Conservation (phyloP, 139 green algal species). For the Coelastrella sp. region DNA sequence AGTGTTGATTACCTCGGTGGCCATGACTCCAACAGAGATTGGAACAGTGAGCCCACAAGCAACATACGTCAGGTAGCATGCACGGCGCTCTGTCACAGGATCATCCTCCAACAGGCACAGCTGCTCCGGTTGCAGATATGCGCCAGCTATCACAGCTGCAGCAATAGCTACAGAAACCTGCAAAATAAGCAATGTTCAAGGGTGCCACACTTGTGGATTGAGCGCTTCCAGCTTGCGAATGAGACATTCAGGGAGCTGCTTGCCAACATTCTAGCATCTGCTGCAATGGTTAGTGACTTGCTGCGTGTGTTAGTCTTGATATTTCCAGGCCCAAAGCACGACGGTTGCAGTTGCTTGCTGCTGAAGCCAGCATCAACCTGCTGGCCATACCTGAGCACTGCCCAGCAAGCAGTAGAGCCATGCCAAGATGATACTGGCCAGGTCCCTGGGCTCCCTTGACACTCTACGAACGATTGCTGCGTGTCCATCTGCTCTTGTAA, state of each 20-base stretch:
- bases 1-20: background rate
- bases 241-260: background rate
- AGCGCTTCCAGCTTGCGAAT: background rate
- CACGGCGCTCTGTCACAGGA: background rate
- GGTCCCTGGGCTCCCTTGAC: slow-evolving; percentile 11
- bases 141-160: background rate
- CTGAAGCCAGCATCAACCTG: background rate
- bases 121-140: background rate
- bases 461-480: background rate
- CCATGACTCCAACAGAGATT: slow-evolving; percentile 17
- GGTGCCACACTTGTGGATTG: background rate
- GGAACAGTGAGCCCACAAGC: background rate
- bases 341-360: background rate
- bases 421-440: slow-evolving; percentile 22
- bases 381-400: background rate
- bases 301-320: background rate
- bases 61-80: slow-evolving; percentile 7
- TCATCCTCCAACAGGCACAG: background rate
- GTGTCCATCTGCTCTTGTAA: background rate
- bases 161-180: background rate
- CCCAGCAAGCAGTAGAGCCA: slow-evolving; percentile 20
- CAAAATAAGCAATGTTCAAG: background rate
- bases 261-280: background rate
- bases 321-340: too few relatives aligned
- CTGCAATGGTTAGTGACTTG: background rate